Evolutionary conservation across 164 flowering plant species (phyloP).

Genomic region (Vitis vinifera): ASM3070453v1 NC_081821.1:17151501-17152000

Average conservation of each 20-base stretch:
- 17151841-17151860: slow-evolving; percentile 29
- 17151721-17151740: slow-evolving; percentile 35
- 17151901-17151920: slow-evolving; percentile 38
- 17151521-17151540: no score
- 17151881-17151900: slow-evolving; percentile 29
- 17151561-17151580: slow-evolving; percentile 61
- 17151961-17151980: slow-evolving; percentile 82
- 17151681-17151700: slow-evolving; percentile 21
- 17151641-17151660: slow-evolving; percentile 19
- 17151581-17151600: slow-evolving; percentile 74
- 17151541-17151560: slow-evolving; percentile 36
- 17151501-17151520: no score
- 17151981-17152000: slow-evolving; percentile 85
- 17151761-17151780: slow-evolving; percentile 45
- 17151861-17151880: slow-evolving; percentile 13
- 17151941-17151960: slow-evolving; percentile 20
- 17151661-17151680: slow-evolving; percentile 32
- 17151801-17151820: slow-evolving; percentile 26
- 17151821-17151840: slow-evolving; percentile 5
- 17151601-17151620: slow-evolving; percentile 83
- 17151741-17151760: slow-evolving; percentile 36
- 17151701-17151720: slow-evolving; percentile 37
- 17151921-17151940: slow-evolving; percentile 20
- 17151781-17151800: slow-evolving; percentile 46
- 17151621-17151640: slow-evolving; percentile 54